Evolutionary conservation across 257 asterid species (phyloP), one percentile per base, ranked within the genome.

Genomic region (Fraxinus quadrangulata): DNA sequence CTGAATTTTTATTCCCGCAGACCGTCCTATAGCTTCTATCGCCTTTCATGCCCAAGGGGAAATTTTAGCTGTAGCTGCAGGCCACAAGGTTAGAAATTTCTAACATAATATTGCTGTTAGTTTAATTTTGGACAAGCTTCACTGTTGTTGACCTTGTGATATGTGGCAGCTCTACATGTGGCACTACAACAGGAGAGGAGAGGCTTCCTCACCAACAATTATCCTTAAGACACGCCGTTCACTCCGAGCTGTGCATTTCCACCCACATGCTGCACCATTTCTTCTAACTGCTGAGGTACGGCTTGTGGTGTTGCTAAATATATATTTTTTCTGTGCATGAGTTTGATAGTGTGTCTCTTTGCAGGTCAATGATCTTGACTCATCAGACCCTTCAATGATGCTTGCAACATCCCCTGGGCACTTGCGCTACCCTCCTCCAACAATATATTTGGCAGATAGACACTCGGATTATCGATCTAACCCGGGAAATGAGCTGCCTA

Each of bases 11-110:
- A 59, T 77, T 45, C 77, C 59, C 75, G 85, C 96, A 95, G 99
- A 87, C 75, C 97, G 98, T 34, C 98, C 99, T 37, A 95, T 95
- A 74, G 98, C 99, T 81, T 93, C 99, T 33, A 93, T 93, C 85
- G 98, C 99, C 61, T 95, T 95, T 85, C 97, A 95, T 89, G 95
- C 99, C 54, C 94, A 88, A 79, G 99, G 99, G 74, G 98, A 95
- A 78, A 83, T 92, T 80, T 83, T 95, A 77, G 99, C 99, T 73
- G 99, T 95, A 70, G 99, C 99, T 70, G 91, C 99, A 73, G 99
- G 99, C 78, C 99, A 90, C 86, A 95, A 95, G 98, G 99, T 95
- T 73, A 83, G 88, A 76, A 80, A 78, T 84, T 51, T 85, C 42
- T 0, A 76, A 78, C 63, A 51, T 51, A 54, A 75, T 78, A 40